Conservation (phyloP, 129 eudicot species). For the Ambrosia trifida region DNA sequence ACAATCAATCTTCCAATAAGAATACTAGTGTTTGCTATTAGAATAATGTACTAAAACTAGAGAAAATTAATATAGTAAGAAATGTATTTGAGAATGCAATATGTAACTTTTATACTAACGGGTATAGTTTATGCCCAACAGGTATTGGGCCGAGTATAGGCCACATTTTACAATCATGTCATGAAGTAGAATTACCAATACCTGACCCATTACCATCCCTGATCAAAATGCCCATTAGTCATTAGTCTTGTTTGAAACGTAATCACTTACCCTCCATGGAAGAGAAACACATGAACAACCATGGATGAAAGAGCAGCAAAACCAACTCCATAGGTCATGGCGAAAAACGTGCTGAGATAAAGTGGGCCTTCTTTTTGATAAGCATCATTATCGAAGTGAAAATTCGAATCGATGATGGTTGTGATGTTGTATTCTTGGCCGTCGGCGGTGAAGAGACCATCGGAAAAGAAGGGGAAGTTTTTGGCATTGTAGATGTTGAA, state of each 20-base stretch:
- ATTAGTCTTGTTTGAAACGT: neutral
- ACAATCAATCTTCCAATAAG: neutral
- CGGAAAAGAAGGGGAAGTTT: slow-evolving; percentile 76
- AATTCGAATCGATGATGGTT: slow-evolving; percentile 65
- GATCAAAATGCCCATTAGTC: too few relatives aligned
- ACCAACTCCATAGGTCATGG: slow-evolving; percentile 96
- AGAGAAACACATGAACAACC: slow-evolving; percentile 73
- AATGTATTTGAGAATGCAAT: too few relatives aligned
- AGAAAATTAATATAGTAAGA: too few relatives aligned
- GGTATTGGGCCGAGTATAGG: too few relatives aligned
- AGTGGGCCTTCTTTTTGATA: slow-evolving; percentile 74
- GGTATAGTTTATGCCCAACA: too few relatives aligned
- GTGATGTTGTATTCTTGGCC: slow-evolving; percentile 83
- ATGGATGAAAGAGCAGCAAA: slow-evolving; percentile 90
- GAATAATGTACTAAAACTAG: too few relatives aligned
- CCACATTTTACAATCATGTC: too few relatives aligned
- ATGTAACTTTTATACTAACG: too few relatives aligned
- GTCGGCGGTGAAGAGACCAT: slow-evolving; percentile 50
- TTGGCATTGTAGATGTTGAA: slow-evolving; percentile 74
- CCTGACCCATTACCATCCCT: too few relatives aligned
- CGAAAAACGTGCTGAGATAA: slow-evolving; percentile 87
- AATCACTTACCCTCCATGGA: slow-evolving; percentile 83
- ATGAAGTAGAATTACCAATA: too few relatives aligned
- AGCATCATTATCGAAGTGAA: slow-evolving; percentile 70
- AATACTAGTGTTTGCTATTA: too few relatives aligned